phyloP scores from a whole-genome alignment of 345 rosid species.

The Lepidium sativum region DNA sequence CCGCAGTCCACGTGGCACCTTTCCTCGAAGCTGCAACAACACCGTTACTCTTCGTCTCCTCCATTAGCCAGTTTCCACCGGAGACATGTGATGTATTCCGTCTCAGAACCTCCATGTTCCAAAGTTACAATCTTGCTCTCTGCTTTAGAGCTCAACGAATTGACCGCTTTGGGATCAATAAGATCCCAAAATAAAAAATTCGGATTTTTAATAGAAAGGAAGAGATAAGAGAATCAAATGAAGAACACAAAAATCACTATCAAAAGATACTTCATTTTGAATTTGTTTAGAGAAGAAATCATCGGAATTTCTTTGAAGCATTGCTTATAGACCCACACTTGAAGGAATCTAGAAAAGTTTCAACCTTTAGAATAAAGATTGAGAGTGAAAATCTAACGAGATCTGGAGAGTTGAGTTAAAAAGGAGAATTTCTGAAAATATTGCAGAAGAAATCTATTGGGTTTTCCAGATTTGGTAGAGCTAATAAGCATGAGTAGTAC shows the following conservation, averaged over 20 bases:
- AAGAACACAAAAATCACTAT: conserved; percentile 9
- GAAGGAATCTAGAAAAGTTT: conserved; percentile 24
- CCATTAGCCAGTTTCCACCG: conserved; percentile 48
- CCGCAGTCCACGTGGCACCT: conserved; percentile 62
- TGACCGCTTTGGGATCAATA: neutral
- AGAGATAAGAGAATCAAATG: conserved; percentile 15
- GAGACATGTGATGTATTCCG: conserved; percentile 43
- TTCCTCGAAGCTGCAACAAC: conserved; percentile 6
- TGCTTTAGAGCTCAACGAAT: neutral
- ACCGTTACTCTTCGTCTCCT: conserved; percentile 35
- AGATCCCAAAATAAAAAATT: neutral
- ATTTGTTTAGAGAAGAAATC: conserved; percentile 16
- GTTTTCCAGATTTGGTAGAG: conserved; percentile 27
- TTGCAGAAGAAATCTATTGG: conserved; percentile 13
- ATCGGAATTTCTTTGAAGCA: conserved; percentile 6
- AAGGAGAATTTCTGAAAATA: neutral
- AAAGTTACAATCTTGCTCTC: neutral
- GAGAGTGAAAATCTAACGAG: conserved; percentile 18
- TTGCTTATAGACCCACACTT: conserved; percentile 27
- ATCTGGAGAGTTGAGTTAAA: conserved; percentile 7
- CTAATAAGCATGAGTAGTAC: conserved; percentile 10
- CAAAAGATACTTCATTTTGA: conserved; percentile 1
- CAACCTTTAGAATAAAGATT: neutral
- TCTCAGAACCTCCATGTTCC: conserved; percentile 57
- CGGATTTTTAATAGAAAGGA: neutral